phyloP scores from a whole-genome alignment of 768 basidiomycete genomes.

The Clavaria fumosa region DNA sequence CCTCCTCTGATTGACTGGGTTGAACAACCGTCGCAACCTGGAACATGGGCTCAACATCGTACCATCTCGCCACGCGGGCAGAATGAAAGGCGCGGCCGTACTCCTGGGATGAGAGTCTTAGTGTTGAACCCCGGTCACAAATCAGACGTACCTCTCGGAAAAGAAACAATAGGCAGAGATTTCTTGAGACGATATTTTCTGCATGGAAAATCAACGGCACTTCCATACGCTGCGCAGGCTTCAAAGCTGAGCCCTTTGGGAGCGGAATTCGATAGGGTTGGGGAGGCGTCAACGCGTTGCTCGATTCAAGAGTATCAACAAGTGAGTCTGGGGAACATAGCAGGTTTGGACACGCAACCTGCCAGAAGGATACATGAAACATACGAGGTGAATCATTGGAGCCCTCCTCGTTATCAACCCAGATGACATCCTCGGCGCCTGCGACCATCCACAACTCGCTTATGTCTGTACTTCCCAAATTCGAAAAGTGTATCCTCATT shows the following conservation, averaged over 20 bases:
- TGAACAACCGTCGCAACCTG: conserved; percentile 33
- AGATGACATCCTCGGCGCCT: conserved; percentile 47
- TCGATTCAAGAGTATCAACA: conserved; percentile 28
- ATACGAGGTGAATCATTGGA: background rate
- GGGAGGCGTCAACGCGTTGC: conserved; percentile 36
- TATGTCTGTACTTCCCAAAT: conserved; percentile 45
- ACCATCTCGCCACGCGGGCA: conserved; percentile 34
- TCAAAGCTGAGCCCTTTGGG: conserved; percentile 17
- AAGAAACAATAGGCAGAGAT: conserved; percentile 47
- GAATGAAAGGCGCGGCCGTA: conserved; percentile 39
- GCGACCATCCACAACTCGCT: conserved; percentile 58
- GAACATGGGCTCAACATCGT: conserved; percentile 47
- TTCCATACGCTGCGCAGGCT: conserved; percentile 33
- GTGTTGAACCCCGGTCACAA: too few relatives aligned
- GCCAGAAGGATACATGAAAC: too few relatives aligned
- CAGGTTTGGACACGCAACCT: too few relatives aligned
- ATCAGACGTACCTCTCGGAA: conserved; percentile 40
- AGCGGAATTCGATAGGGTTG: conserved; percentile 34
- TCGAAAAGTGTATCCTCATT: conserved; percentile 44
- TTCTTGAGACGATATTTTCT: conserved; percentile 28
- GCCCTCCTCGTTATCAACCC: conserved; percentile 22
- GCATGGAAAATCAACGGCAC: conserved; percentile 43
- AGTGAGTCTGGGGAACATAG: conserved; percentile 8
- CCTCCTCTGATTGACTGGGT: conserved; percentile 34
- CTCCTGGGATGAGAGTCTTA: conserved; percentile 21